Evolutionary conservation across 2,329 filamentous ascomycete species (phyloP).

Genomic region (Penicillium aurantiogriseum): DNA sequence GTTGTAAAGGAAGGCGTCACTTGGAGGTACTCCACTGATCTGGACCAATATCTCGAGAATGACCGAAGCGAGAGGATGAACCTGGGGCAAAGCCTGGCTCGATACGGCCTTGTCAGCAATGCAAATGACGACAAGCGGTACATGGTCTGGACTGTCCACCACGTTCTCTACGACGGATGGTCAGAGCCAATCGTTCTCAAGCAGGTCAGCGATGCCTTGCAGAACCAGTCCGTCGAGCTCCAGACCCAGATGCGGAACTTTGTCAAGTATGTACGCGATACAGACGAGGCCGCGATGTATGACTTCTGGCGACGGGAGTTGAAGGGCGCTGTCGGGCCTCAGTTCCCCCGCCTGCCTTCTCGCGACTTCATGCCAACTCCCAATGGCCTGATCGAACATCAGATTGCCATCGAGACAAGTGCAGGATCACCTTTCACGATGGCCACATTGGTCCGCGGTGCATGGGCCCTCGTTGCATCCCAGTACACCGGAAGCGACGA

Average conservation of each 20-base stretch:
- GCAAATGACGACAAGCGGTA: slow-evolving; percentile 30
- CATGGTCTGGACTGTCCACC: slow-evolving; percentile 53
- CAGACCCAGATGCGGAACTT: slow-evolving; percentile 47
- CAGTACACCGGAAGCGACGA: slow-evolving; percentile 48
- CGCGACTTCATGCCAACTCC: slow-evolving; percentile 48
- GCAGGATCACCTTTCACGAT: slow-evolving; percentile 40
- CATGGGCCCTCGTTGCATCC: slow-evolving; percentile 50
- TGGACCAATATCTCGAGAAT: slow-evolving; percentile 28
- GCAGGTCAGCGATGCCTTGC: slow-evolving; percentile 31
- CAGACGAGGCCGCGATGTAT: slow-evolving; percentile 42
- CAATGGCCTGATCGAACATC: slow-evolving; percentile 46
- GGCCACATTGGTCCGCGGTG: slow-evolving; percentile 49
- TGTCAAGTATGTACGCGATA: slow-evolving; percentile 48
- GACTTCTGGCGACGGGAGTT: slow-evolving; percentile 51
- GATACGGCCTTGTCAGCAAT: slow-evolving; percentile 35
- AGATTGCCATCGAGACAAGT: slow-evolving; percentile 31
- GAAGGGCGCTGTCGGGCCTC: slow-evolving; percentile 46
- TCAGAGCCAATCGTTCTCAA: slow-evolving; percentile 41
- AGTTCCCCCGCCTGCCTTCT: slow-evolving; percentile 52
- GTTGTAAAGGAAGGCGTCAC: slow-evolving; percentile 33
- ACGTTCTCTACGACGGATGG: slow-evolving; percentile 54
- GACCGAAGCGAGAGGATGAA: slow-evolving; percentile 32
- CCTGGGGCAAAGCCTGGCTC: slow-evolving; percentile 36
- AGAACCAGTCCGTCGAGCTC: slow-evolving; percentile 16
- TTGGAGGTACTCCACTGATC: slow-evolving; percentile 31